A percentile compares a stretch with the other conserved stretches of the same genome.
Evolutionary conservation across 1,284 basidiomycete species (phyloP).

Genomic region (Coniferiporia sulphurascens): DNA sequence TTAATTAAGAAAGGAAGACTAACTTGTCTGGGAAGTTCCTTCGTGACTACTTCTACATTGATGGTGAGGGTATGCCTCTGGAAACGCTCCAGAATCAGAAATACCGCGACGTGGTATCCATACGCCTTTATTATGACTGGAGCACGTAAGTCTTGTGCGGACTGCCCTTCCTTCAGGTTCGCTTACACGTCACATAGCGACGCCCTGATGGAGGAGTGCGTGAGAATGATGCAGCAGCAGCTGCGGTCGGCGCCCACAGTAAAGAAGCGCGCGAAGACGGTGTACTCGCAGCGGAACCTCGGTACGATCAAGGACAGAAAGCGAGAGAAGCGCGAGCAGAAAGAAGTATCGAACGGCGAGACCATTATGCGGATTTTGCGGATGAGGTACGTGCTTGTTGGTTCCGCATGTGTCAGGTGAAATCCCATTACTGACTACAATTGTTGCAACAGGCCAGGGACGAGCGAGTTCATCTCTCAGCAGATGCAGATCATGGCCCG

Average conservation of each 20-base stretch:
- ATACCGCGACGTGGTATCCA: constrained; percentile 88
- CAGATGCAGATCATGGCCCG: constrained; percentile 75
- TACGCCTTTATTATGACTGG: constrained; percentile 93
- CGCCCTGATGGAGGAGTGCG: constrained; percentile 93
- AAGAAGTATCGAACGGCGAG: constrained; percentile 73
- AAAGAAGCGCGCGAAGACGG: constrained; percentile 87
- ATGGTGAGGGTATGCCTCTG: constrained; percentile 86
- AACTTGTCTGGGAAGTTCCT: constrained; percentile 58
- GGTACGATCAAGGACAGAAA: constrained; percentile 96
- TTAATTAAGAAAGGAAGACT: constrained; percentile 1
- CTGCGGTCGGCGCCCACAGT: constrained; percentile 70
- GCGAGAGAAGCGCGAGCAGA: constrained; percentile 83
- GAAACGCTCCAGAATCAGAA: constrained; percentile 93
- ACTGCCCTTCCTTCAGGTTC: neutral
- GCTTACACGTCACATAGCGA: constrained; percentile 46
- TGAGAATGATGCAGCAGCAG: constrained; percentile 85
- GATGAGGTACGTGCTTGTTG: constrained; percentile 66
- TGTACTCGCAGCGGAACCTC: constrained; percentile 85
- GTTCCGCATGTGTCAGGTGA: neutral
- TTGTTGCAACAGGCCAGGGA: constrained; percentile 53
- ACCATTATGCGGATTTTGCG: constrained; percentile 89
- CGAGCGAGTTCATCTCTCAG: constrained; percentile 85
- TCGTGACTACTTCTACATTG: constrained; percentile 92
- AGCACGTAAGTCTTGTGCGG: constrained; percentile 54
- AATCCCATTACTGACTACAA: constrained; percentile 10